These are phyloP conservation scores for Nakazawaea holstii DNA, from an alignment of 805 yeast species.

Conservation along the genomic window DNA sequence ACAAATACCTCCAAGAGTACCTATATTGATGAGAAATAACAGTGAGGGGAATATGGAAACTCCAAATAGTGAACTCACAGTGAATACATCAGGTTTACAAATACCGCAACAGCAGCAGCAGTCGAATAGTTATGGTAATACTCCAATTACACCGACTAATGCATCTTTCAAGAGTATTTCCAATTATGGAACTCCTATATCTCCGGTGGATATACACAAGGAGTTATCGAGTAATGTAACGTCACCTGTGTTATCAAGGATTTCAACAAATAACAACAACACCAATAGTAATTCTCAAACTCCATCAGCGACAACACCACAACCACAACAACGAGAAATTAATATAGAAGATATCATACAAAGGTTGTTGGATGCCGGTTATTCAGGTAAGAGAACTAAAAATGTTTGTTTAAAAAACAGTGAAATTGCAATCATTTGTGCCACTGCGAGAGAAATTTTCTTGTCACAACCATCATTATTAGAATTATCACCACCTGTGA, in stretches of 20 bases:
- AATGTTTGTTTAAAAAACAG: conserved; percentile 80
- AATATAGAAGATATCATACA: conserved; percentile 87
- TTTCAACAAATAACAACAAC: conserved; percentile 1
- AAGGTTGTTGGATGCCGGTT: conserved; percentile 90
- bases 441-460: conserved; percentile 83
- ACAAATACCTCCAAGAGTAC: conserved; percentile 35
- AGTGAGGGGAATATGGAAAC: conserved; percentile 11
- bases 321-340: conserved; percentile 20
- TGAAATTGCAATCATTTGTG: conserved; percentile 86
- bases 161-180: conserved; percentile 8
- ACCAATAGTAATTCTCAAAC: neutral
- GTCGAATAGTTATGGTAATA: neutral
- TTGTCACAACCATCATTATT: conserved; percentile 84
- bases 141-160: conserved; percentile 10
- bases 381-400: conserved; percentile 89
- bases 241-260: conserved; percentile 4
- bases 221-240: neutral
- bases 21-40: conserved; percentile 35
- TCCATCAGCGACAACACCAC: neutral
- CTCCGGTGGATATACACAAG: conserved; percentile 3
- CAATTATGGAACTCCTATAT: conserved; percentile 6
- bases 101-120: neutral
- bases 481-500: conserved; percentile 82
- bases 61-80: neutral
- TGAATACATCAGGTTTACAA: neutral